These are phyloP conservation scores for Urochloa ruziziensis DNA, from an alignment of 176 grass and related monocot genomes.

Conservation along the genomic window DNA sequence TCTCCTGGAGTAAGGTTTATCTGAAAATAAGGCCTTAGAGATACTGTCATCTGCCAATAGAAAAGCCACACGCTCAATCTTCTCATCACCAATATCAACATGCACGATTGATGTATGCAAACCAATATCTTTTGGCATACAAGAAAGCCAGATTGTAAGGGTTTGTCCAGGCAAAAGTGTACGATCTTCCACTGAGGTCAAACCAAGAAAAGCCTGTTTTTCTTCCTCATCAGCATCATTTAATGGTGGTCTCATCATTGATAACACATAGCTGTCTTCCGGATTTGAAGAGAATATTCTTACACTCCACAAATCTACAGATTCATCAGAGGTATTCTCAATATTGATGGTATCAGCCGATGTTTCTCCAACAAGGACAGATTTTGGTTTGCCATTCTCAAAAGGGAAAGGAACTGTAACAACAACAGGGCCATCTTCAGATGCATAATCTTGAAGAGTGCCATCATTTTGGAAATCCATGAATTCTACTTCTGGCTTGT, in stretches of 20 bases:
- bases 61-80: conserved; percentile 85
- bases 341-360: conserved; percentile 52
- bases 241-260: conserved; percentile 75
- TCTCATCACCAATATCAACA: conserved; percentile 81
- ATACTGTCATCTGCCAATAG: conserved; percentile 76
- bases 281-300: conserved; percentile 90
- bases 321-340: conserved; percentile 61
- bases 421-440: conserved; percentile 55
- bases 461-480: conserved; percentile 79
- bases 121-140: conserved; percentile 83
- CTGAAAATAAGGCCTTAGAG: conserved; percentile 64
- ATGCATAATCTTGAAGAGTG: conserved; percentile 53
- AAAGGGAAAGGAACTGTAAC: conserved; percentile 79
- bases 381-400: conserved; percentile 60
- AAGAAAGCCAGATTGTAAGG: conserved; percentile 85
- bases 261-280: conserved; percentile 77
- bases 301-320: conserved; percentile 69
- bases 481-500: conserved; percentile 85
- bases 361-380: conserved; percentile 67
- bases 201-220: conserved; percentile 57
- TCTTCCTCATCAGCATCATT: conserved; percentile 48
- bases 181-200: conserved; percentile 66
- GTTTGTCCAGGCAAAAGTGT: conserved; percentile 70
- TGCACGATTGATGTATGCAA: conserved; percentile 84
- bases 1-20: conserved; percentile 71